phyloP scores from a whole-genome alignment of 164 flowering plant species.

The Vitis rupestris region DNA sequence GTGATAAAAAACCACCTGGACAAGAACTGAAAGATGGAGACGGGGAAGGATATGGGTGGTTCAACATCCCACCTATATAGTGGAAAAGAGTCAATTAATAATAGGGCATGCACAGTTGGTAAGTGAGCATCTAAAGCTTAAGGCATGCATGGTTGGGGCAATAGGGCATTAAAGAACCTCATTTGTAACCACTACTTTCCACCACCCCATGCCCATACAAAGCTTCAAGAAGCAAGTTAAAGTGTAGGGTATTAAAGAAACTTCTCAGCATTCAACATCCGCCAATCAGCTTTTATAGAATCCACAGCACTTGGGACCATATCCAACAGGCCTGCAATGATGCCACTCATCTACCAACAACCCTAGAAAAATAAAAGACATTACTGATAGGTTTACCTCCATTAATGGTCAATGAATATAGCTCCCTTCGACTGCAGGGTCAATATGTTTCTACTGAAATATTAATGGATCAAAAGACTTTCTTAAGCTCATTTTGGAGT shows the following conservation, averaged over 20 bases:
- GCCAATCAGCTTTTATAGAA: too few relatives aligned
- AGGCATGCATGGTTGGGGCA: background rate
- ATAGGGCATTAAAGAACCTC: background rate
- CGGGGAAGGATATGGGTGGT: too few relatives aligned
- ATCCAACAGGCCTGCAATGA: background rate
- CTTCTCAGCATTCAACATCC: background rate
- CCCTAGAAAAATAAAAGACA: background rate
- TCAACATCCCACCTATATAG: too few relatives aligned
- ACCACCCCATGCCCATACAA: background rate
- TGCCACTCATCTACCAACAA: background rate
- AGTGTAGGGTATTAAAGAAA: background rate
- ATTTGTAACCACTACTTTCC: constrained; percentile 10
- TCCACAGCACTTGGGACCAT: background rate
- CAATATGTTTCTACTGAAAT: too few relatives aligned
- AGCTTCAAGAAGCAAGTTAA: background rate
- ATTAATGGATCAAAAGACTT: too few relatives aligned
- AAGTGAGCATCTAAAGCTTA: background rate
- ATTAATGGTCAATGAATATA: background rate
- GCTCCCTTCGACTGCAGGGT: too few relatives aligned
- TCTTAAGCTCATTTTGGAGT: too few relatives aligned
- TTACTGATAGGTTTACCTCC: background rate
- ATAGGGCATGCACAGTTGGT: background rate
- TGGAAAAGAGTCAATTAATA: background rate
- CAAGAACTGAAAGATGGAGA: too few relatives aligned
- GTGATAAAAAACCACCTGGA: too few relatives aligned